These are phyloP conservation scores for Pezicula neosporulosa DNA, from an alignment of 2,329 filamentous ascomycete species.

Conservation along the genomic window DNA sequence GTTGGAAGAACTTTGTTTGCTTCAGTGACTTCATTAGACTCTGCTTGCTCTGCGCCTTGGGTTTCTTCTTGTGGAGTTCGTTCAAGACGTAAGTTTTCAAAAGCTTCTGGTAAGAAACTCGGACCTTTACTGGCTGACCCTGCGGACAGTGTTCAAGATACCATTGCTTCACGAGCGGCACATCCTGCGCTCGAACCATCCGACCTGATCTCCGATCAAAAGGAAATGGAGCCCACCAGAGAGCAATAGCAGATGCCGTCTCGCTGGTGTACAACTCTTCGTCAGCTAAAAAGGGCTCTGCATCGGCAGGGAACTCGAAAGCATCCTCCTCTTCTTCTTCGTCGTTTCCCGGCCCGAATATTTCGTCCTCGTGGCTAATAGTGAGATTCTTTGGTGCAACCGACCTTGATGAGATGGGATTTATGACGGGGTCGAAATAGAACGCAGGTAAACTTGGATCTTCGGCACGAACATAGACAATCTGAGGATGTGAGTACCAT, in stretches of 20 bases:
- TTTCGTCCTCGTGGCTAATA: slow-evolving; percentile 85
- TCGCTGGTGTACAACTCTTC: slow-evolving; percentile 87
- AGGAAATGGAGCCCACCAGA: slow-evolving; percentile 98
- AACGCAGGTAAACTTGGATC: slow-evolving; percentile 90
- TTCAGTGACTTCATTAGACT: slow-evolving; percentile 86
- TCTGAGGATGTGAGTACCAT: slow-evolving; percentile 91
- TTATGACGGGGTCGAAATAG: slow-evolving; percentile 97
- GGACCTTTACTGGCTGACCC: slow-evolving; percentile 90
- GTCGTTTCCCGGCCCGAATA: slow-evolving; percentile 79
- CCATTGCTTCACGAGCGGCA: slow-evolving; percentile 96
- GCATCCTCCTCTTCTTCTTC: slow-evolving; percentile 70
- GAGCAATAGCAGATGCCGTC: slow-evolving; percentile 83
- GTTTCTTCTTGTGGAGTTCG: slow-evolving; percentile 91
- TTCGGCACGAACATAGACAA: slow-evolving; percentile 85
- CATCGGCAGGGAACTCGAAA: slow-evolving; percentile 75
- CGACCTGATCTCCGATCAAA: slow-evolving; percentile 91
- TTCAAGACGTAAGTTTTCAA: slow-evolving; percentile 96
- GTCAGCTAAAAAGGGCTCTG: slow-evolving; percentile 86
- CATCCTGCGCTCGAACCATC: slow-evolving; percentile 96
- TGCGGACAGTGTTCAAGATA: slow-evolving; percentile 94
- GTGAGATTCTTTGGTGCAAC: slow-evolving; percentile 94
- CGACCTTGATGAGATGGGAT: slow-evolving; percentile 92
- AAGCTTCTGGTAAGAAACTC: slow-evolving; percentile 97
- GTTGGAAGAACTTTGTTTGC: slow-evolving; percentile 98
- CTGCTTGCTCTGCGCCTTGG: slow-evolving; percentile 94